Base-by-base conservation (phyloP, 164 flowering plant genomes). In the Macadamia integrifolia region DNA sequence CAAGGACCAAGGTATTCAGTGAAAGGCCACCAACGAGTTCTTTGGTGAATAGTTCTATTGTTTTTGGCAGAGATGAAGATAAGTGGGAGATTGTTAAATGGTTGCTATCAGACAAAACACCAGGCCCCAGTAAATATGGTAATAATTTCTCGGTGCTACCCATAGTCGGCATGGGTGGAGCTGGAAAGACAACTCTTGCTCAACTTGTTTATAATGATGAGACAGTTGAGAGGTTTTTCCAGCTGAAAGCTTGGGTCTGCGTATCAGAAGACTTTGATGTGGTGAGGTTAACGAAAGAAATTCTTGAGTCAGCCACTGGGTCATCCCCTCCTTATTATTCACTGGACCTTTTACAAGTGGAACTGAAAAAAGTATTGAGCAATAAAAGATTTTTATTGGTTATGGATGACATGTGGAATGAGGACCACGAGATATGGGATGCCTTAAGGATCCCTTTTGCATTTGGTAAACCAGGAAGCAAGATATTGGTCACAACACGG, bases 361-460 rank as follows among this genome's bases (percentile, higher is more conserved):
- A n/a, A 0, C 42, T 68, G 23, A 23, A 23, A 23, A 23, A 23
- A 23, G 23, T 23, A 23, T 23, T 23, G 23, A 23, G 23, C 23
- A 11, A 35, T 12, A 46, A 49, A 42, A 61, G 17, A 44, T 49
- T 69, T 55, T 18, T 69, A 13, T 17, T 69, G 15, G 71, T 69
- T 14, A 49, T 69, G 1, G 71, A 69, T 52, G 65, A 69, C 35
- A 42, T 69, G 15, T 69, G 71, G 71, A 49, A 58, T 61, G 74
- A 74, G 28, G 64, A 50, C 0, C n/a, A 46, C 10, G 8, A 0
- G 3, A 48, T 55, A 2, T 80, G 85, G 83, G 70, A 70, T 52
- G 12, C 6, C 0, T 17, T 23, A 23, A 23, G 23, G 23, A 23
- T 23, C 23, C 23, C 23, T 23, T 23, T 23, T 23, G 23, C 23